A percentile compares a stretch with the other conserved stretches of the same genome.
Evolutionary conservation across 108 stramenopile genomes (phyloP).

Genomic region (Schizochytrium sp.): DNA sequence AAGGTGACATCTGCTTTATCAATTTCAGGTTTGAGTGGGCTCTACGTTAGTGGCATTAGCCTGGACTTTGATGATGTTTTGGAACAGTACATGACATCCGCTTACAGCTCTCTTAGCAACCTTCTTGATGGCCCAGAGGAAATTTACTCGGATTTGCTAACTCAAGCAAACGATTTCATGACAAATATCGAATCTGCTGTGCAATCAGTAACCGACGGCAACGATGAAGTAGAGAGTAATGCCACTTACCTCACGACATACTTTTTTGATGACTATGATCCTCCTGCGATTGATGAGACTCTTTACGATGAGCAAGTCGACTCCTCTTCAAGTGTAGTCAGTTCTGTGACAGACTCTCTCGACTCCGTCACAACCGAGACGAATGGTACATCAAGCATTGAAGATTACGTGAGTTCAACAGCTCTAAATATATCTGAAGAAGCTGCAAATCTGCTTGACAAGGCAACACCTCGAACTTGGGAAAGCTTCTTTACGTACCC

Average conservation of each 20-base stretch:
- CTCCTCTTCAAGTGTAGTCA: not conserved
- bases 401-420: not conserved
- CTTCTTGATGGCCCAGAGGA: too few relatives aligned
- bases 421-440: conserved; percentile 13
- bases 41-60: too few relatives aligned
- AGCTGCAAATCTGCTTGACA: not conserved
- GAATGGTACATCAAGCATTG: not conserved
- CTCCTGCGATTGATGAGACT: conserved; percentile 25
- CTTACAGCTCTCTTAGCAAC: too few relatives aligned
- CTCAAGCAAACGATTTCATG: not conserved
- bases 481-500: conserved; percentile 2
- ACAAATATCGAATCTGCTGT: not conserved
- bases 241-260: not conserved
- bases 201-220: not conserved
- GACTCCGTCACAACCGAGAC: not conserved
- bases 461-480: conserved; percentile 45
- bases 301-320: not conserved
- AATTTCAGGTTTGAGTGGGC: too few relatives aligned
- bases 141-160: too few relatives aligned
- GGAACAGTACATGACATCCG: too few relatives aligned
- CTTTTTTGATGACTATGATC: conserved; percentile 46
- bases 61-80: too few relatives aligned
- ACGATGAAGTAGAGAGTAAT: not conserved
- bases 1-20: too few relatives aligned
- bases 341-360: not conserved